Base-by-base conservation (phyloP, 2,329 filamentous ascomycete species). In the Penicillium glabrum region DNA sequence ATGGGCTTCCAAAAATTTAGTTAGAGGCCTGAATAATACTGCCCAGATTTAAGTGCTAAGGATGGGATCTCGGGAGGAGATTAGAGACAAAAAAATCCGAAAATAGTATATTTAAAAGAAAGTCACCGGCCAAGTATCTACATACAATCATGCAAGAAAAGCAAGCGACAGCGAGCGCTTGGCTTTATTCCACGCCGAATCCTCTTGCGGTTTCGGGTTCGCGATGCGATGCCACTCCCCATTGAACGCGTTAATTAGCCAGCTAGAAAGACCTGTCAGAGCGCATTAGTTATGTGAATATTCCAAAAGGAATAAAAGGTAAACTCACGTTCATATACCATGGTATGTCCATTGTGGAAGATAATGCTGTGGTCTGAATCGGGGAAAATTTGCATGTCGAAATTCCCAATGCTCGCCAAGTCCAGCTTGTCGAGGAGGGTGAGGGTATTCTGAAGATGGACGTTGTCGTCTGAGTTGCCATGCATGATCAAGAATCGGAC, bases 161-260 rank as follows among this genome's bases (percentile, higher is more conserved):
- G 57, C 52, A 29, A 58, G 8, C 21, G 60, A 56, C 9, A 62
- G 27, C 27, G 62, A 57, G 21, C 66, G 59, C 56, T 62, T 71
- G 7, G 61, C 23, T 39, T 58, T 63, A 19, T 61, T 60, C 64
- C 68, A 68, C 31, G 68, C 64, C 6, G 70, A 71, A 19, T 67
- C 65, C 19, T 68, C 61, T 26, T 68, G 63, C 3, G 85, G 85
- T 27, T 75, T 75, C 0, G 84, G 82, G 52, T 83, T 72, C 16
- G 80, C 75, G 19, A 82, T 84, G 47, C 80, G 79, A 49, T 93
- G 79, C 91, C 93, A 98, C 74, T 97, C 92, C 51, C 95, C 95
- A 66, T 98, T 98, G 73, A 99, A 99, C 1, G 95, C 95, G 72
- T 97, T 98, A 71, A 97, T 84, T 53, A 99, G 86, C 93, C 93